Evolutionary conservation across 805 yeast genomes (phyloP).

Genomic region (Candida xiaguanensis): DNA sequence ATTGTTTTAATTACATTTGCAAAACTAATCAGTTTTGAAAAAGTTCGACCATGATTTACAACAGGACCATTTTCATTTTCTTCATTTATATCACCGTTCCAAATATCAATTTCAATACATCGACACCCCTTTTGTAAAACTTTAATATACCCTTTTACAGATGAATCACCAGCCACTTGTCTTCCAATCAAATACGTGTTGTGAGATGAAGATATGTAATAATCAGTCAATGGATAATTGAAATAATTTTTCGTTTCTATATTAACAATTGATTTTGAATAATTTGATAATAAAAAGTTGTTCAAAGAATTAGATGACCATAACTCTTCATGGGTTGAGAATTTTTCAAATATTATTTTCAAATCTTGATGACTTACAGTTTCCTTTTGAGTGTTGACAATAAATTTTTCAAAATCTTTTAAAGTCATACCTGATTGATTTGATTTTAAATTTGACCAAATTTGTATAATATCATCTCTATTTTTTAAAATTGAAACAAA

Average conservation of each 20-base stretch:
- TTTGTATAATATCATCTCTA: conserved; percentile 54
- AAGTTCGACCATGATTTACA: conserved; percentile 85
- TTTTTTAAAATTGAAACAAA: conserved; percentile 68
- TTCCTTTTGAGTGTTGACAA: conserved; percentile 48
- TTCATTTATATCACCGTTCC: conserved; percentile 54
- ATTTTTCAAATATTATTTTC: conserved; percentile 25
- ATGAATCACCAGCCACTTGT: conserved; percentile 82
- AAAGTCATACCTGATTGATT: conserved; percentile 16
- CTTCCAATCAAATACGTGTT: conserved; percentile 88
- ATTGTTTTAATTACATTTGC: conserved; percentile 68
- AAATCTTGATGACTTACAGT: conserved; percentile 21
- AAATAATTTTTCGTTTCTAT: conserved; percentile 20
- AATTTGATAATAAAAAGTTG: conserved; percentile 32
- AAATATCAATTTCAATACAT: conserved; percentile 90
- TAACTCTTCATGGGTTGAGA: conserved; percentile 14
- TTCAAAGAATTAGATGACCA: conserved; percentile 29
- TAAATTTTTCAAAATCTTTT: conserved; percentile 33
- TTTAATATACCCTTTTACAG: conserved; percentile 84
- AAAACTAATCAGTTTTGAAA: conserved; percentile 72
- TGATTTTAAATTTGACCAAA: conserved; percentile 43
- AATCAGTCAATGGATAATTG: conserved; percentile 69
- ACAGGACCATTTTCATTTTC: conserved; percentile 53
- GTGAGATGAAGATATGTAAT: conserved; percentile 89
- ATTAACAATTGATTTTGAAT: conserved; percentile 15
- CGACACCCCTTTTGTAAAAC: conserved; percentile 90